Conservation (phyloP, 106 monocot species). For the Apostasia ramifera region DNA sequence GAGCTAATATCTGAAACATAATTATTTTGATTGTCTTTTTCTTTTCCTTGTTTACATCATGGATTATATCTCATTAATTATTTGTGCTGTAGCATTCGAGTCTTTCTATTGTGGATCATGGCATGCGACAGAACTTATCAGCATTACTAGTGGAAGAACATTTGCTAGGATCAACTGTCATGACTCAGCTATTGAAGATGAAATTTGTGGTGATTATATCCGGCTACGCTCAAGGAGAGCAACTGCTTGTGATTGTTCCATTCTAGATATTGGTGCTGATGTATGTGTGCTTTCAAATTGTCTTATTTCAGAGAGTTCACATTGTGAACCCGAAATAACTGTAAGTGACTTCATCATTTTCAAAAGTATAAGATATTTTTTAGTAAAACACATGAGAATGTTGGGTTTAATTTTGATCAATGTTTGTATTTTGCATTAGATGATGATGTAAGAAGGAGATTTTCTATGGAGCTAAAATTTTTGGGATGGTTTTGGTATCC, state of each 20-base stretch:
- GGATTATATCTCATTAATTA: background rate
- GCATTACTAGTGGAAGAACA: slow-evolving; percentile 34
- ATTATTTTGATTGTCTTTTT: no score
- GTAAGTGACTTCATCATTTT: slow-evolving; percentile 18
- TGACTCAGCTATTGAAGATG: slow-evolving; percentile 19
- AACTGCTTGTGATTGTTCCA: slow-evolving; percentile 32
- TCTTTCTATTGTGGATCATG: slow-evolving; percentile 57
- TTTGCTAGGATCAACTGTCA: slow-evolving; percentile 10
- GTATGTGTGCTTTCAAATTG: slow-evolving; percentile 47
- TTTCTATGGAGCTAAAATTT: no score
- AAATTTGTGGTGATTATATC: slow-evolving; percentile 28
- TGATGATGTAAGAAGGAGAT: no score
- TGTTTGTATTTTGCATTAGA: no score
- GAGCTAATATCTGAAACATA: no score
- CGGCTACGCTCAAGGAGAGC: slow-evolving; percentile 61
- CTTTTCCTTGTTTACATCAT: no score
- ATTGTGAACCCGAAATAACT: slow-evolving; percentile 10
- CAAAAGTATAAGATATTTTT: no score
- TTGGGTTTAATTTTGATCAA: no score
- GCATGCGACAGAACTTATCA: slow-evolving; percentile 38
- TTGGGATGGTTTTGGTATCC: no score
- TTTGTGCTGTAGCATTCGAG: slow-evolving; percentile 56
- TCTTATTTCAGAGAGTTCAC: slow-evolving; percentile 22
- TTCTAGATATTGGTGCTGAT: slow-evolving; percentile 38
- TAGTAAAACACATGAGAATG: no score